A percentile compares a stretch with the other conserved stretches of the same genome.
Conservation (phyloP, 306 rosid genomes). For the Hippophae tibetana region DNA sequence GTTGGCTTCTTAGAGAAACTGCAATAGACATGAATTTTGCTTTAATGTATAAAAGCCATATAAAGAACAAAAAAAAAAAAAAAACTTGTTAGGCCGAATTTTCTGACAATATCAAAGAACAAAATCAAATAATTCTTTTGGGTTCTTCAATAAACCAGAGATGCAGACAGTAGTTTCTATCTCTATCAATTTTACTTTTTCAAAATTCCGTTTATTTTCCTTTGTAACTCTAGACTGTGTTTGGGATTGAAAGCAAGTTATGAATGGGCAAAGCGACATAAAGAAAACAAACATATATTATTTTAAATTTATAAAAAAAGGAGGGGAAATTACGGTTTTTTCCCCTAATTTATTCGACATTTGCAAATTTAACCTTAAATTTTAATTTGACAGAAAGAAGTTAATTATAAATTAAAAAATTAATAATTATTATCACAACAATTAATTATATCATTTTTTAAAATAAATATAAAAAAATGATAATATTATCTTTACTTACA, state of each 20-base stretch:
- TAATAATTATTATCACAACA: too few relatives aligned
- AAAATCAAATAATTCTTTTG: neutral
- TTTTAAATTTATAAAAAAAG: neutral
- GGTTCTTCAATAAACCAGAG: neutral
- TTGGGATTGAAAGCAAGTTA: constrained; percentile 27
- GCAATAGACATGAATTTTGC: constrained; percentile 21
- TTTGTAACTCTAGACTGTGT: neutral
- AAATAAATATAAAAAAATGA: too few relatives aligned
- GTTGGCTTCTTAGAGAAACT: constrained; percentile 31
- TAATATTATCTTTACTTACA: too few relatives aligned
- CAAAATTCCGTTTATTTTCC: too few relatives aligned
- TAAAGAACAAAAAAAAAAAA: constrained; percentile 14
- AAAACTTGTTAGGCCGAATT: constrained; percentile 8
- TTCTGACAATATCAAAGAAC: constrained; percentile 11
- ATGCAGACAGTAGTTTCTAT: too few relatives aligned
- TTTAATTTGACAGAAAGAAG: too few relatives aligned
- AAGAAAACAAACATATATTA: constrained; percentile 1
- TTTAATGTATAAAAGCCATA: constrained; percentile 29
- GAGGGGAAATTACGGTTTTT: too few relatives aligned
- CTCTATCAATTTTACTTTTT: too few relatives aligned
- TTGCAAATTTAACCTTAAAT: too few relatives aligned
- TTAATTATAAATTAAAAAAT: too few relatives aligned
- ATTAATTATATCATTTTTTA: too few relatives aligned
- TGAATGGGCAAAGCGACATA: constrained; percentile 27
- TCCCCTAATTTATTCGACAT: too few relatives aligned